Evolutionary conservation across 2,329 filamentous ascomycete genomes (phyloP).

Genomic region (Neopestalotiopsis sp.): DNA sequence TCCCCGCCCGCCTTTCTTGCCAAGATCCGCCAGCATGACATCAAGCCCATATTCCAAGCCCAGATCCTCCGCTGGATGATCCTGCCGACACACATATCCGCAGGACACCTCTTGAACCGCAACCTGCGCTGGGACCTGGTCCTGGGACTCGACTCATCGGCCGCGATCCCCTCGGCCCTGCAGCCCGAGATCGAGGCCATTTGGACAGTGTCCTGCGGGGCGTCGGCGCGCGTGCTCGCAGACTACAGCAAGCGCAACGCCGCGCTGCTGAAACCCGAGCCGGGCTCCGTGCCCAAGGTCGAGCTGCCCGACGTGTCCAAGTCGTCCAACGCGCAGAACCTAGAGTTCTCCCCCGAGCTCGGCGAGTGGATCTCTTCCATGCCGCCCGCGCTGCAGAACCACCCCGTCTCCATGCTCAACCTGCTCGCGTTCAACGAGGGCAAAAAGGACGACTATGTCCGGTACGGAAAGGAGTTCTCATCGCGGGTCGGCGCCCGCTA

Average conservation of each 20-base stretch:
- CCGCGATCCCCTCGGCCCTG: background rate
- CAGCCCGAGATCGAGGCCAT: slow-evolving; percentile 20
- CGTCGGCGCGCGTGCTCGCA: slow-evolving; percentile 25
- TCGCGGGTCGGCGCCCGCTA: slow-evolving; percentile 53
- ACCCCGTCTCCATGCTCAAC: slow-evolving; percentile 67
- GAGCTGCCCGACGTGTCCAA: slow-evolving; percentile 18
- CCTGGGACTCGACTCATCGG: slow-evolving; percentile 22
- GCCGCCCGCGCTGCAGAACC: slow-evolving; percentile 27
- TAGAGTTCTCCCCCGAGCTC: slow-evolving; percentile 59
- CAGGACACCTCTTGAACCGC: slow-evolving; percentile 27
- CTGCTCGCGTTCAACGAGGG: slow-evolving; percentile 60
- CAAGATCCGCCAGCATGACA: slow-evolving; percentile 24
- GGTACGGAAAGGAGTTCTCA: slow-evolving; percentile 61
- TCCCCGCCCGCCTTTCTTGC: slow-evolving; percentile 24
- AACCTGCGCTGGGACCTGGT: slow-evolving; percentile 31
- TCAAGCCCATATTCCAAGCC: slow-evolving; percentile 28
- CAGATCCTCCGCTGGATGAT: slow-evolving; percentile 32
- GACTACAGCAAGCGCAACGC: slow-evolving; percentile 24
- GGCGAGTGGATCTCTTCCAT: slow-evolving; percentile 50
- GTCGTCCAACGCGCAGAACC: slow-evolving; percentile 41
- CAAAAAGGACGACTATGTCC: slow-evolving; percentile 57
- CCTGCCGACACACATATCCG: slow-evolving; percentile 25
- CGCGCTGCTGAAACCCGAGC: slow-evolving; percentile 21
- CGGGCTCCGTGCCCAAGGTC: slow-evolving; percentile 16
- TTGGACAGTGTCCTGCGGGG: slow-evolving; percentile 28